Evolutionary conservation across 139 green algal species (phyloP).

Genomic region (Chlamydomonas sp.): DNA sequence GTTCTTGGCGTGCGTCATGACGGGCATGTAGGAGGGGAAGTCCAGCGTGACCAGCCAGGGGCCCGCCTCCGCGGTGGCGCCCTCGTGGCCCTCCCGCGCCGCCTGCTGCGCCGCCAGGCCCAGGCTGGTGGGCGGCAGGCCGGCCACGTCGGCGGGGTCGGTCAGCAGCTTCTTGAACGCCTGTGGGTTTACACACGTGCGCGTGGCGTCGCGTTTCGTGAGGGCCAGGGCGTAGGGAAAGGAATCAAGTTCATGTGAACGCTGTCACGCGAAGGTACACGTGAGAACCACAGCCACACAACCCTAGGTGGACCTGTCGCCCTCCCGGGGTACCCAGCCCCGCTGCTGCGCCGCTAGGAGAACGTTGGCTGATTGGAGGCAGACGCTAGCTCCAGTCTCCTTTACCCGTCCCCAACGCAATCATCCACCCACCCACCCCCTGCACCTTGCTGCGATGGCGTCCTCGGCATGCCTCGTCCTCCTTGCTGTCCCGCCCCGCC

Average conservation of each 20-base stretch:
- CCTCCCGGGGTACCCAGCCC: too few species aligned
- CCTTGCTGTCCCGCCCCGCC: too few species aligned
- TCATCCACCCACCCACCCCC: neutral
- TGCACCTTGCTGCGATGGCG: neutral
- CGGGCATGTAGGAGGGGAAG: constrained; percentile 89
- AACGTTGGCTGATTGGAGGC: too few species aligned
- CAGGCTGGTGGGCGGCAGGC: constrained; percentile 82
- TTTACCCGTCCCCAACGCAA: too few species aligned
- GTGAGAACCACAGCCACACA: too few species aligned
- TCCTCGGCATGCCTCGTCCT: too few species aligned
- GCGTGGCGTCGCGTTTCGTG: too few species aligned
- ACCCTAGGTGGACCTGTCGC: too few species aligned
- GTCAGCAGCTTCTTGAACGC: constrained; percentile 90
- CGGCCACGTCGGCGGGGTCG: constrained; percentile 80
- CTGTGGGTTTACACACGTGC: constrained; percentile 4
- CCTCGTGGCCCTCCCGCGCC: constrained; percentile 74
- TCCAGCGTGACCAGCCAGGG: constrained; percentile 96
- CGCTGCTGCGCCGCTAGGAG: too few species aligned
- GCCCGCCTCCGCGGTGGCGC: constrained; percentile 81
- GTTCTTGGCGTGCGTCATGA: constrained; percentile 91
- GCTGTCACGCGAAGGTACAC: neutral
- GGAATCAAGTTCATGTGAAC: neutral
- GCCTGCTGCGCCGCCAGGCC: constrained; percentile 65
- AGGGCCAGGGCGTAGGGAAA: neutral
- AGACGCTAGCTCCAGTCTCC: too few species aligned